These are phyloP conservation scores for Chenopodium album DNA, from an alignment of 148 eudicot species.

Conservation along the genomic window DNA sequence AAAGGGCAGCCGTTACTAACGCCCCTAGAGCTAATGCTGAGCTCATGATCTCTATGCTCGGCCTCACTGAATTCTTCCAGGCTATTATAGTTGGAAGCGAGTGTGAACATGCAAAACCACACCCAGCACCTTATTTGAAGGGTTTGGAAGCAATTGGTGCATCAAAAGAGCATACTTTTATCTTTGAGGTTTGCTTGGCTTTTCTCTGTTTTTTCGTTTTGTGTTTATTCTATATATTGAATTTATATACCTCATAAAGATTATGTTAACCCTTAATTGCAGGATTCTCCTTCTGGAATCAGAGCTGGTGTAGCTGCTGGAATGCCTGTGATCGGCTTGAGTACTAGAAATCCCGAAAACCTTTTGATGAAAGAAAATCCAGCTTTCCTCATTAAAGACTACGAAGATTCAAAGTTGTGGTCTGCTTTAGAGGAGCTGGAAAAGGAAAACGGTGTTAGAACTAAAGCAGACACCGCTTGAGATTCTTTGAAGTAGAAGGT, in stretches of 20 bases:
- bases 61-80: slow-evolving; percentile 77
- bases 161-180: slow-evolving; percentile 74
- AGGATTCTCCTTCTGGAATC: slow-evolving; percentile 94
- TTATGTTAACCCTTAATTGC: slow-evolving; percentile 3
- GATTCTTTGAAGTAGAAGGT: background rate
- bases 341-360: slow-evolving; percentile 68
- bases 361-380: slow-evolving; percentile 71
- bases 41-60: slow-evolving; percentile 71
- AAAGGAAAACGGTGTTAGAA: slow-evolving; percentile 35
- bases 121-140: slow-evolving; percentile 87
- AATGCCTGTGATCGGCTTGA: slow-evolving; percentile 83
- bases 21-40: slow-evolving; percentile 87
- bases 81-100: slow-evolving; percentile 66
- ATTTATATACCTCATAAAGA: background rate
- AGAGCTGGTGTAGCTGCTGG: slow-evolving; percentile 97
- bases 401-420: slow-evolving; percentile 81
- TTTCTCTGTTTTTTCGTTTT: background rate
- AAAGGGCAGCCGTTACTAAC: slow-evolving; percentile 93
- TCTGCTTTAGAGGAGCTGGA: slow-evolving; percentile 76
- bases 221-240: background rate
- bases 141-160: slow-evolving; percentile 62
- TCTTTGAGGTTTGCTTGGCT: slow-evolving; percentile 60
- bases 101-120: slow-evolving; percentile 88
- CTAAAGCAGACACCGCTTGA: slow-evolving; percentile 28
- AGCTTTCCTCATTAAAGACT: slow-evolving; percentile 65